Evolutionary conservation across 441 rosid genomes (phyloP), one percentile per base, ranked within the genome.

Genomic region (Populus hybrid): DNA sequence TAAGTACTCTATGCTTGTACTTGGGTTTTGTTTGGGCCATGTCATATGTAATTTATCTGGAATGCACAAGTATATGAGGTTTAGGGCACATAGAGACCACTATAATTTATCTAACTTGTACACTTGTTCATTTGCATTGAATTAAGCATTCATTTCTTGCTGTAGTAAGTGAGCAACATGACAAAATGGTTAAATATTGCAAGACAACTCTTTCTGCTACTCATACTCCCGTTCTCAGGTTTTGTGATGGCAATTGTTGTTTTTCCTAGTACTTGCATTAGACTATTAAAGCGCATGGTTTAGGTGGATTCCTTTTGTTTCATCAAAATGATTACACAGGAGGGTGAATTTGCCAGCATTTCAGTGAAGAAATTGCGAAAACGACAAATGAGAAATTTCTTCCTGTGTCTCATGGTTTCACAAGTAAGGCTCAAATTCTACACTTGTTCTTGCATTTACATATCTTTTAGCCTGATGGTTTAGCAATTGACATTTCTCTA

Each of bases 351-450:
- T 82, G 92, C 88, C 35, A 89, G 93, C 82, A 84, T 89, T 81
- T 87, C 87, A 1, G 98, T 94, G 84, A 92, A 89, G 91, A 89
- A 85, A 79, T 80, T 95, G 85, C 89, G 99, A 86, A 91, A 89
- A 84, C 89, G 92, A 69, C 99, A 95, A 83, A 91, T 95, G 95
- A 90, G 89, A 73, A 95, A 95, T 88, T 94, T 95, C 88, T 85
- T 92, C 71, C 85, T 95, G 46, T 88, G 95, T 87, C 95, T 95
- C 80, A 95, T 95, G 97, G 92, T 95, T 84, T 91, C 98, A 80
- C 99, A 95, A 80, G 99, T 90, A 89, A 88, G 90, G 42, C 75
- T 61, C 82, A 66, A 59, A 73, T 74, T 75, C 21, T n/a, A 32
- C 42, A 28, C 34, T 40, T n/a, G 40, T 10, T 46, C 71, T 18